phyloP scores from a whole-genome alignment of 1,139 yeast species.

The Suhomyces terraborum region DNA sequence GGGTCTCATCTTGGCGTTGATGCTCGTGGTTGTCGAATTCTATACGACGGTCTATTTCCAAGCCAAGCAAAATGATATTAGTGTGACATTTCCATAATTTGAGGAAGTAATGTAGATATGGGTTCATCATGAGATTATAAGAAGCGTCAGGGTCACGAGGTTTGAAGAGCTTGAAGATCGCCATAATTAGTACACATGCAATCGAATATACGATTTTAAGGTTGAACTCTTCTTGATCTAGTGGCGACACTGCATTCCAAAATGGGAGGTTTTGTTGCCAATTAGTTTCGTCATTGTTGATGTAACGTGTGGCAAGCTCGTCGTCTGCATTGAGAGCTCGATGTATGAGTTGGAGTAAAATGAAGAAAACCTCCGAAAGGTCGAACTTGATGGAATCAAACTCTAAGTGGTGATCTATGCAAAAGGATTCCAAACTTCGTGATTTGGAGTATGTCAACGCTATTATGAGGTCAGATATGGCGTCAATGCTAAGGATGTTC shows the following conservation, averaged over 20 bases:
- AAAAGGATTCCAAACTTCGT: background rate
- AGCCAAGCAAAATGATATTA: conserved; percentile 54
- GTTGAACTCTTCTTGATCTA: conserved; percentile 29
- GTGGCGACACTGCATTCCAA: conserved; percentile 56
- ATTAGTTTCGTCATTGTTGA: conserved; percentile 46
- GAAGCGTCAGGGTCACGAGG: conserved; percentile 22
- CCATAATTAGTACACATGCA: conserved; percentile 50
- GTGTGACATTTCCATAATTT: conserved; percentile 69
- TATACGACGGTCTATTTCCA: conserved; percentile 63
- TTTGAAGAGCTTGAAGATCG: conserved; percentile 53
- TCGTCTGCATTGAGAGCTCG: conserved; percentile 47
- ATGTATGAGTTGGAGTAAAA: conserved; percentile 45
- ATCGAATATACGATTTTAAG: conserved; percentile 55
- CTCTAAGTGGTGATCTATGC: conserved; percentile 14
- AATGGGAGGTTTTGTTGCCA: conserved; percentile 42
- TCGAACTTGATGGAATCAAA: conserved; percentile 37
- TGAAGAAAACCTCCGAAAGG: conserved; percentile 40
- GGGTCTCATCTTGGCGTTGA: conserved; percentile 41
- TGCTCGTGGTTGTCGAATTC: conserved; percentile 48
- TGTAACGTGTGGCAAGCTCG: conserved; percentile 44
- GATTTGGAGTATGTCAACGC: conserved; percentile 34
- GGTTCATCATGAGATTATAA: conserved; percentile 52
- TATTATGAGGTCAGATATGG: conserved; percentile 53
- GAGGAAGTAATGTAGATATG: conserved; percentile 57
- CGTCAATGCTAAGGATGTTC: conserved; percentile 54